Evolutionary conservation across 1,284 basidiomycete species (phyloP), one percentile per base, ranked within the genome.

Genomic region (Fomitiporia mediterranea): DNA sequence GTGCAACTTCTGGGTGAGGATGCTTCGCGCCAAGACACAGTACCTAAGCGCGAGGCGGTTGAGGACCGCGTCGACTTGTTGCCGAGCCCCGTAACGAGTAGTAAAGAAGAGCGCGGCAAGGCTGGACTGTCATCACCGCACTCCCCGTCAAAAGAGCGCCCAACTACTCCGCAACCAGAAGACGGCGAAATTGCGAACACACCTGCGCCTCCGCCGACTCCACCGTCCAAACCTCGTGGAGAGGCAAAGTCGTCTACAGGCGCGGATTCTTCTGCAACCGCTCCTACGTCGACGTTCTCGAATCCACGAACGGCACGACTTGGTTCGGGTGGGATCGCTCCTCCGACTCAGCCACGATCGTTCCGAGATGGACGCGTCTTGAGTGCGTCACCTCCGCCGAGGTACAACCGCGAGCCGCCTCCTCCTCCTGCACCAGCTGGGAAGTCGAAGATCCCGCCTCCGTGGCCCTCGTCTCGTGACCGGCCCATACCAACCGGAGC

Each of bases 131-230:
- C 9, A 42, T 58, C 2, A 57, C 37, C 42, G 25, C 51, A 39
- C 8, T 27, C 44, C 9, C 39, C 30, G 11, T 13, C 21, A 19
- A 27, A 27, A 27, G 43, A n/a, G 11, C 43, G 43, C 6, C 19
- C 21, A 6, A 21, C 8, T 44, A 19, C 43, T 13, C 54, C 13
- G 53, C 34, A 40, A 30, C 34, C 74, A 0, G 74, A 83, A 63
- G 81, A 83, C 43, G 80, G 81, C 4, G 82, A 83, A 65, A 81
- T 83, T n/a, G 65, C 72, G 4, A 72, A 65, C 30, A 44, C 38
- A n/a, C 49, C 55, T 17, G 15, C 21, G 27, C 55, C 28, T 15
- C 21, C 55, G 4, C 13, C 38, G 7, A 34, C 37, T 8, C 19
- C 38, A 17, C 39, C 51, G 8, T n/a, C 32, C 7, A 17, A 11